Conservation (phyloP, 805 yeast genomes). For the Yarrowia divulgata region DNA sequence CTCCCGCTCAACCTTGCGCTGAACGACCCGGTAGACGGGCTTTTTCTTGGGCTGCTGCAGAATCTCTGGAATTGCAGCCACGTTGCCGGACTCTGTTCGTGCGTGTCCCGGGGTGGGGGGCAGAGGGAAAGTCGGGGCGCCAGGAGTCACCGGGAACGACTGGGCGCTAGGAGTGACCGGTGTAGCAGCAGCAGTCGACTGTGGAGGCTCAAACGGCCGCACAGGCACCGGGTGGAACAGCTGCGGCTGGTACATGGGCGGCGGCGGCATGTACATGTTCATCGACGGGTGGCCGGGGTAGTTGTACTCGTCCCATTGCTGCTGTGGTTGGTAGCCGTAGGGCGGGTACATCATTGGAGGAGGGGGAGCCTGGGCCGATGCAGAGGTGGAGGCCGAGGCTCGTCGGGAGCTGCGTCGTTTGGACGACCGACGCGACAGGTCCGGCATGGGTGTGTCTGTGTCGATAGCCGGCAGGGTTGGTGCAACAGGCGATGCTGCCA, state of each 20-base stretch:
- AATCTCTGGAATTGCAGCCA: slow-evolving; percentile 21
- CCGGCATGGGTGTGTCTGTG: neutral
- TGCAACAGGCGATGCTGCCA: too few species aligned
- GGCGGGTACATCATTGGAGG: slow-evolving; percentile 35
- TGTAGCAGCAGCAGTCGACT: neutral
- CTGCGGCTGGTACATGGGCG: slow-evolving; percentile 32
- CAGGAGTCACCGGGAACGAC: too few species aligned
- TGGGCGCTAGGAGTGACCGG: neutral
- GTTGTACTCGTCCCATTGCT: slow-evolving; percentile 28
- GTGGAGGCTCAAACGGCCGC: slow-evolving; percentile 31
- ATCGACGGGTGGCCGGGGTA: slow-evolving; percentile 10
- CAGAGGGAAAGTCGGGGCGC: neutral
- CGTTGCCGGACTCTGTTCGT: slow-evolving; percentile 22
- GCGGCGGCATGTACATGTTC: slow-evolving; percentile 30
- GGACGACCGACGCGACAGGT: slow-evolving; percentile 7
- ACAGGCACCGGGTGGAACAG: slow-evolving; percentile 34
- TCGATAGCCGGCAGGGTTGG: too few species aligned
- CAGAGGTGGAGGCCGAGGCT: slow-evolving; percentile 13
- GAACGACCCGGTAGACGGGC: slow-evolving; percentile 11
- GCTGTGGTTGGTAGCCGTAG: slow-evolving; percentile 10
- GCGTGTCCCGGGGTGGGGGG: slow-evolving; percentile 30
- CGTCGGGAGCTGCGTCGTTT: slow-evolving; percentile 15
- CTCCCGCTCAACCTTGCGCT: neutral
- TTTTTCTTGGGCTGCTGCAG: slow-evolving; percentile 26
- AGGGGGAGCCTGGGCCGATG: slow-evolving; percentile 2